phyloP scores from a whole-genome alignment of 1,139 yeast species.

The Diutina siamensis region DNA sequence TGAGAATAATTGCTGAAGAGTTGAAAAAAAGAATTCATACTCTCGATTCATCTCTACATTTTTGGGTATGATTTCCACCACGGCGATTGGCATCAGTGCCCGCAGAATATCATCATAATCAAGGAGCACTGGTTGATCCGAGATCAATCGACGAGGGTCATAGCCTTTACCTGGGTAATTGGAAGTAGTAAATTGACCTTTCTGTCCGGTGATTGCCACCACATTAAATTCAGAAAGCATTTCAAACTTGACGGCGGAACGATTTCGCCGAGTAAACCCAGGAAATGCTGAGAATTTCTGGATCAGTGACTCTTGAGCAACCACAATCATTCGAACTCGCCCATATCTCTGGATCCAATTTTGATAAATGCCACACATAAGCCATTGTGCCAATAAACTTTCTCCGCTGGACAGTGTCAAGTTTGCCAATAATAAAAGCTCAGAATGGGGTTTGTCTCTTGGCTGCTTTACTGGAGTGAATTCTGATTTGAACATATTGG shows the following conservation, averaged over 20 bases:
- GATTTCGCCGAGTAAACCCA: slow-evolving; percentile 34
- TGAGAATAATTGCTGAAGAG: slow-evolving; percentile 54
- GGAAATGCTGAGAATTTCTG: slow-evolving; percentile 46
- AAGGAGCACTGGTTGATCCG: slow-evolving; percentile 28
- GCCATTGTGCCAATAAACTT: slow-evolving; percentile 64
- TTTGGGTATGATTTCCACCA: slow-evolving; percentile 54
- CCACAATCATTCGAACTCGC: slow-evolving; percentile 55
- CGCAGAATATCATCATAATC: slow-evolving; percentile 18
- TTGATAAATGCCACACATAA: slow-evolving; percentile 52
- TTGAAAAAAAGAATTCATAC: slow-evolving; percentile 52
- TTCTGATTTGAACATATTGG: slow-evolving; percentile 24
- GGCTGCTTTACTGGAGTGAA: slow-evolving; percentile 32
- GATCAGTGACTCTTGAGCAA: slow-evolving; percentile 51
- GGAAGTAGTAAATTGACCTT: slow-evolving; percentile 11
- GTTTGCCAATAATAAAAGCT: slow-evolving; percentile 55
- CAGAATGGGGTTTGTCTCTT: slow-evolving; percentile 43
- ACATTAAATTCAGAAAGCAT: slow-evolving; percentile 43
- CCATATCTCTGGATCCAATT: slow-evolving; percentile 76
- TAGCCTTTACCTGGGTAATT: slow-evolving; percentile 13
- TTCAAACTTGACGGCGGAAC: slow-evolving; percentile 51
- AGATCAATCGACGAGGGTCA: slow-evolving; percentile 25
- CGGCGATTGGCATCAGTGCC: slow-evolving; percentile 19
- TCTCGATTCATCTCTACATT: slow-evolving; percentile 19
- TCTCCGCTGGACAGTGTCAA: slow-evolving; percentile 48
- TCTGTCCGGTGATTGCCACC: slow-evolving; percentile 30